phyloP scores from a whole-genome alignment of 257 asterid genomes.

The Lycium ferocissimum region DNA sequence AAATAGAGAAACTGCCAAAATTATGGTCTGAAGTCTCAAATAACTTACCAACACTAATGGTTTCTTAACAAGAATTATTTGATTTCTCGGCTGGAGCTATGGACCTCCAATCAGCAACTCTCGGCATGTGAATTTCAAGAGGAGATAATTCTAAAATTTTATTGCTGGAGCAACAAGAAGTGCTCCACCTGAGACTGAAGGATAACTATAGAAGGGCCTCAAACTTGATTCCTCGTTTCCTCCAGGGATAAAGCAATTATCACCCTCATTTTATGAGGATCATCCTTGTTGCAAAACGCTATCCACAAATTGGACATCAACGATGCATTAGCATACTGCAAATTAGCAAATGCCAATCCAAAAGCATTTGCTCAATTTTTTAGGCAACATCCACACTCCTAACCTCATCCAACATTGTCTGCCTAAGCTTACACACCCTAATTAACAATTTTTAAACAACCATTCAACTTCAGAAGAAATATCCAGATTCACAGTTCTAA shows the following conservation, averaged over 20 bases:
- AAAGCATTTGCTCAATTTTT: conserved; percentile 59
- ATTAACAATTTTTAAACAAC: conserved; percentile 79
- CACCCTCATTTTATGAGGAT: conserved; percentile 94
- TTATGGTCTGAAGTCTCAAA: conserved; percentile 69
- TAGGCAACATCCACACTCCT: conserved; percentile 69
- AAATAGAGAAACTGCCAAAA: conserved; percentile 64
- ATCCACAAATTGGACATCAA: conserved; percentile 83
- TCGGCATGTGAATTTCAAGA: conserved; percentile 57
- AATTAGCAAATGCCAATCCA: conserved; percentile 95
- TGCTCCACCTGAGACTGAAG: conserved; percentile 89
- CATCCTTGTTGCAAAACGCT: conserved; percentile 95
- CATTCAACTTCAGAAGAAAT: conserved; percentile 77
- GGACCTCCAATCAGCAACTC: conserved; percentile 61
- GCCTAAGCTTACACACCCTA: conserved; percentile 95
- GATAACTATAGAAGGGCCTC: conserved; percentile 82
- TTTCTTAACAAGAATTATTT: conserved; percentile 36
- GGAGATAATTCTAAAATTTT: conserved; percentile 78
- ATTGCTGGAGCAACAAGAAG: conserved; percentile 90
- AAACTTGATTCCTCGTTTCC: conserved; percentile 77
- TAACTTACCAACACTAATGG: conserved; percentile 48
- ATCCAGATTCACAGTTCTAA: conserved; percentile 74
- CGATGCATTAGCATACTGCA: conserved; percentile 91
- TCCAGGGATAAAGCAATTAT: conserved; percentile 91
- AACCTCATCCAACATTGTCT: conserved; percentile 80
- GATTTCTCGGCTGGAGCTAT: conserved; percentile 39